Percentiles rank a stretch among this genome's conserved stretches.
Conservation (phyloP, 345 rosid species). For the Mallotus nudiflorus region DNA sequence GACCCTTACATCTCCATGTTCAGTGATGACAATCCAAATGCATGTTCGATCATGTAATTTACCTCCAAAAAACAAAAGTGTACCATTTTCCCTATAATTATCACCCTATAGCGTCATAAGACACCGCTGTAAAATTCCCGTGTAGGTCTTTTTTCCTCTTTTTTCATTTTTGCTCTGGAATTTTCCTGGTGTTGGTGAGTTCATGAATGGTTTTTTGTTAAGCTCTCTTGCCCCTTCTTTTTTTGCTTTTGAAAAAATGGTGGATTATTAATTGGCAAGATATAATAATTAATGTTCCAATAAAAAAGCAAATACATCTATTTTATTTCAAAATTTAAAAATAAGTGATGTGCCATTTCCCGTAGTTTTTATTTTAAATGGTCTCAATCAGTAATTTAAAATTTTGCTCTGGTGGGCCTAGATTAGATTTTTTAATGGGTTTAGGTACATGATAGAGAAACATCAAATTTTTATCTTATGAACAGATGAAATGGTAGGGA, state of each 20-base stretch:
- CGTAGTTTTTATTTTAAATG: too few species aligned
- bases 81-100: background rate
- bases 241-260: too few species aligned
- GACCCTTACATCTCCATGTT: conserved; percentile 64
- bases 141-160: background rate
- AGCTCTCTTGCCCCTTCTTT: background rate
- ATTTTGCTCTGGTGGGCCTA: conserved; percentile 12
- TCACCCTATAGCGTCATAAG: background rate
- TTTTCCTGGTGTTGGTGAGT: conserved; percentile 4
- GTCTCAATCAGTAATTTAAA: too few species aligned
- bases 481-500: conserved; percentile 13
- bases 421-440: background rate
- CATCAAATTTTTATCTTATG: background rate
- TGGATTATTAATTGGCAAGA: too few species aligned
- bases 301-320: too few species aligned
- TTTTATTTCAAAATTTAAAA: too few species aligned
- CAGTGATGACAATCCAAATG: conserved; percentile 94
- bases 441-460: conserved; percentile 21
- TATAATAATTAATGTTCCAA: too few species aligned
- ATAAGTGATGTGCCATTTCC: conserved; percentile 20
- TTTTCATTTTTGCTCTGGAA: background rate
- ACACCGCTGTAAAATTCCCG: conserved; percentile 23
- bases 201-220: background rate
- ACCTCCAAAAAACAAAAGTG: background rate
- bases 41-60: conserved; percentile 76